Percentiles rank a stretch among this genome's conserved stretches.
These are phyloP conservation scores for Uronychia binucleata DNA, from an alignment of 73 alveolate species.

Conservation along the genomic window DNA sequence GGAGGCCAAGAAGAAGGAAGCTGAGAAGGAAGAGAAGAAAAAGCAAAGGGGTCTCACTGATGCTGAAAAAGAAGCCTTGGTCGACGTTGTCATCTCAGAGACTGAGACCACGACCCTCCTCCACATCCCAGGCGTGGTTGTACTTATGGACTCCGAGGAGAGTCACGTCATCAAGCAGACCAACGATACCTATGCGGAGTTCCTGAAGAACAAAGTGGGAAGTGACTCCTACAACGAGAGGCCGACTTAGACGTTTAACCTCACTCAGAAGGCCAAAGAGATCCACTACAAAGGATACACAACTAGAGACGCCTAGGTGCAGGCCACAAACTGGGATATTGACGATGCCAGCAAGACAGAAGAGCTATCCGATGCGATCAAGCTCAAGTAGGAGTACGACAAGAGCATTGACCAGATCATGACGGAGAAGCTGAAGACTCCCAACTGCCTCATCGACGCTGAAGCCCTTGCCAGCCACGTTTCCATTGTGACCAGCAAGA, in stretches of 20 bases:
- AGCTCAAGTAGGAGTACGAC: slow-evolving; percentile 33
- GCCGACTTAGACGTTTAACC: slow-evolving; percentile 73
- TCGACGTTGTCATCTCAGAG: slow-evolving; percentile 77
- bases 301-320: slow-evolving; percentile 46
- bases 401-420: slow-evolving; percentile 46
- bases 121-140: slow-evolving; percentile 36
- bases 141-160: slow-evolving; percentile 30
- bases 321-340: slow-evolving; percentile 66
- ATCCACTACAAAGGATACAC: slow-evolving; percentile 44
- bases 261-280: slow-evolving; percentile 76
- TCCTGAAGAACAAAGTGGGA: slow-evolving; percentile 55
- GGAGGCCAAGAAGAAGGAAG: slow-evolving; percentile 49
- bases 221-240: slow-evolving; percentile 66
- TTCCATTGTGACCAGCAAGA: slow-evolving; percentile 36
- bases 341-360: slow-evolving; percentile 59
- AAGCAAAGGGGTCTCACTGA: slow-evolving; percentile 51
- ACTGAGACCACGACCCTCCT: slow-evolving; percentile 74
- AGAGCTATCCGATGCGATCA: slow-evolving; percentile 42
- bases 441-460: slow-evolving; percentile 60
- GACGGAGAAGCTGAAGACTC: slow-evolving; percentile 53
- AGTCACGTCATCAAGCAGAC: slow-evolving; percentile 28
- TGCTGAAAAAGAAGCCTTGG: slow-evolving; percentile 49
- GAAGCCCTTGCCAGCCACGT: slow-evolving; percentile 64
- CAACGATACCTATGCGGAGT: slow-evolving; percentile 53
- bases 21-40: slow-evolving; percentile 45